Evolutionary conservation across 352 stramenopile genomes (phyloP).

Genomic region (Pythium scleroteichum): DNA sequence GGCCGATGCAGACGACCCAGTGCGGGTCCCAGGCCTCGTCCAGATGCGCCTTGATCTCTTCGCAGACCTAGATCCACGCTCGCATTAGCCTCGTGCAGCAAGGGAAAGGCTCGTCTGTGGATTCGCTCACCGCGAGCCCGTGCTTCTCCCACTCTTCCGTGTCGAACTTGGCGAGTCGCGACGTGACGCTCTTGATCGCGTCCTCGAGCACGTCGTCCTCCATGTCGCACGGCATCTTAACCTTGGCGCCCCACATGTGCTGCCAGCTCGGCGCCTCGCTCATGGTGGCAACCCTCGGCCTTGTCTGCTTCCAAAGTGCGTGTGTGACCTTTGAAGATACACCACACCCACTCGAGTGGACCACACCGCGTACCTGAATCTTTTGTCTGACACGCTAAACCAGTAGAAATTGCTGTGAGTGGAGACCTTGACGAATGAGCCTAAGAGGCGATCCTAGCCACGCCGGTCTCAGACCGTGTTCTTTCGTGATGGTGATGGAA

Average conservation of each 20-base stretch:
- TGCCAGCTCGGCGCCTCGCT: constrained; percentile 78
- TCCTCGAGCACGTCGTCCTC: constrained; percentile 88
- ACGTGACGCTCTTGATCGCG: constrained; percentile 76
- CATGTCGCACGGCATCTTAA: constrained; percentile 90
- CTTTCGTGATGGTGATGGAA: no score
- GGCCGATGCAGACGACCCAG: constrained; percentile 88
- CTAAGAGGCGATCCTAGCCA: no score
- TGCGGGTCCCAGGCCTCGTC: constrained; percentile 78
- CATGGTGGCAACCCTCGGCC: no score
- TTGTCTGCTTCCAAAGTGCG: no score
- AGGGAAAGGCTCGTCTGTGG: no score
- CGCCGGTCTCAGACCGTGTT: no score
- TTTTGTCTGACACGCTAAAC: no score
- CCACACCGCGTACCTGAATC: no score
- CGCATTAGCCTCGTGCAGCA: neutral
- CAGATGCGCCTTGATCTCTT: constrained; percentile 80
- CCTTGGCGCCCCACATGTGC: constrained; percentile 86
- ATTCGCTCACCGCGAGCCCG: constrained; percentile 47
- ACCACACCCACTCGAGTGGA: neutral
- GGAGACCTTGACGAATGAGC: no score
- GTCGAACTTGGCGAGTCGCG: constrained; percentile 59
- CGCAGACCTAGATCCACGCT: constrained; percentile 55
- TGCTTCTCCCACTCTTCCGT: constrained; percentile 88
- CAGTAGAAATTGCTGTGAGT: no score
- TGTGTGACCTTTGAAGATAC: constrained; percentile 17